phyloP scores from a whole-genome alignment of 495 filamentous ascomycete species.

The Pyrenula massariospora region DNA sequence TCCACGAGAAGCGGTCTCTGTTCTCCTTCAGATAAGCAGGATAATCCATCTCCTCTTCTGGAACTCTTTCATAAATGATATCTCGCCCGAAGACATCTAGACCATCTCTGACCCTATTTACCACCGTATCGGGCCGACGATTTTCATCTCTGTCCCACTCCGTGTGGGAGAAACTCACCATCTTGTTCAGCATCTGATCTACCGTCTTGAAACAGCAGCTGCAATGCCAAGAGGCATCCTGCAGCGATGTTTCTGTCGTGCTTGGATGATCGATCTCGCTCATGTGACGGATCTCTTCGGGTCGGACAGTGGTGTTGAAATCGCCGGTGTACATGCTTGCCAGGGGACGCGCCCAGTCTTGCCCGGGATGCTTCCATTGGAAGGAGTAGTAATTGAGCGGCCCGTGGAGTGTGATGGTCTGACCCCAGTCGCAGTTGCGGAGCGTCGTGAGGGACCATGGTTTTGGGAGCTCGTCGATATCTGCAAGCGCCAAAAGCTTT shows the following conservation, averaged over 20 bases:
- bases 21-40: constrained; percentile 25
- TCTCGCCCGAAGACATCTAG: constrained; percentile 38
- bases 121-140: constrained; percentile 26
- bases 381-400: constrained; percentile 47
- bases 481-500: constrained; percentile 5
- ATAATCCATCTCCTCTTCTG: constrained; percentile 23
- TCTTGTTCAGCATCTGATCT: constrained; percentile 36
- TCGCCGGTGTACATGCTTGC: constrained; percentile 39
- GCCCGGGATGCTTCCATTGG: constrained; percentile 37
- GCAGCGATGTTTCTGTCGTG: constrained; percentile 8
- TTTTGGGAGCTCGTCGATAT: constrained; percentile 42
- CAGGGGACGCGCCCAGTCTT: constrained; percentile 43
- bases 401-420: constrained; percentile 36
- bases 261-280: constrained; percentile 17
- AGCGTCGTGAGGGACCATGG: constrained; percentile 30
- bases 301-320: constrained; percentile 26
- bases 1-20: constrained; percentile 16
- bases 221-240: constrained; percentile 43
- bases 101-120: constrained; percentile 32
- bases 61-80: constrained; percentile 27
- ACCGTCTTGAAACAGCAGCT: constrained; percentile 40
- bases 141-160: constrained; percentile 29
- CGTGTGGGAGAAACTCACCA: constrained; percentile 37
- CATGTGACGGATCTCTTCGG: constrained; percentile 33
- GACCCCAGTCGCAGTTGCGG: constrained; percentile 35